Evolutionary conservation across 1,139 yeast species (phyloP).

Genomic region (Geotrichum europaeum): DNA sequence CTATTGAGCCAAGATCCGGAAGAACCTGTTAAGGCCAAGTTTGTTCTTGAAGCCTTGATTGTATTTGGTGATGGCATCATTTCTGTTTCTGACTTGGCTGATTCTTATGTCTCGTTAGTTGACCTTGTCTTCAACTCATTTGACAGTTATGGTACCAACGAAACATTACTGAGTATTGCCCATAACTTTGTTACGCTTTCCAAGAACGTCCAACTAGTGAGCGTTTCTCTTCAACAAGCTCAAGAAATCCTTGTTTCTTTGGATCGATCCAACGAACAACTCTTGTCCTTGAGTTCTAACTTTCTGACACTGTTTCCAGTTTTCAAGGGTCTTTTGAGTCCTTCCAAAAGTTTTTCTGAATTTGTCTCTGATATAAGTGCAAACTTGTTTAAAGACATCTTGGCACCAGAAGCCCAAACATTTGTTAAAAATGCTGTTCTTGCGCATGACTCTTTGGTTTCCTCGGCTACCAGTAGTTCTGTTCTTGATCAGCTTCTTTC

Average conservation of each 20-base stretch:
- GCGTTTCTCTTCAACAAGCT: background rate
- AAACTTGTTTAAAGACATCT: background rate
- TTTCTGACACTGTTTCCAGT: slow-evolving; percentile 5
- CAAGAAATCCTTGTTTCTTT: slow-evolving; percentile 1
- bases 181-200: background rate
- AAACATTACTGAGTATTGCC: background rate
- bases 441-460: slow-evolving; percentile 10
- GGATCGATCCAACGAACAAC: background rate
- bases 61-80: background rate
- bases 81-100: background rate
- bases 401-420: background rate
- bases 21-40: background rate
- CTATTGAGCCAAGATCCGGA: background rate
- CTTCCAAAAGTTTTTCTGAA: slow-evolving; percentile 9
- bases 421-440: slow-evolving; percentile 5
- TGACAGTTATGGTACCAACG: background rate
- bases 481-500: slow-evolving; percentile 1
- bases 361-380: slow-evolving; percentile 1
- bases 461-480: background rate
- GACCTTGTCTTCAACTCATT: slow-evolving; percentile 2
- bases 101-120: slow-evolving; percentile 3
- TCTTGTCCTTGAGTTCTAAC: background rate
- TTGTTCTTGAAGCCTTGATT: background rate
- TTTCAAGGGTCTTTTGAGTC: background rate
- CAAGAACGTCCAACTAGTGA: background rate